Conservation (phyloP, 257 asterid genomes). For the Petunia axillaris region DNA sequence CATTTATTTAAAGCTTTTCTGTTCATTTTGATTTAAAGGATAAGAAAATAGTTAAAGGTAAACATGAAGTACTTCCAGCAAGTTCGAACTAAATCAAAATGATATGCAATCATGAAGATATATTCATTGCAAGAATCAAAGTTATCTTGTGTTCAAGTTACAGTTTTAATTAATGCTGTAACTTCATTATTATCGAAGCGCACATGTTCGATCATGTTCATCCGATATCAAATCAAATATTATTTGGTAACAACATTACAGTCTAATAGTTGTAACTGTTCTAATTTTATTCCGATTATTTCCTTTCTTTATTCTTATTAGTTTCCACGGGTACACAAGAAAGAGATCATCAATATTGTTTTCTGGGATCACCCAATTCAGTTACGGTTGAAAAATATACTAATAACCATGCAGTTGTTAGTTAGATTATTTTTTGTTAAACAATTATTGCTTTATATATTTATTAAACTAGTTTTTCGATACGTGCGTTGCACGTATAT, state of each 20-base stretch:
- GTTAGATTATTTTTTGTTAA: no score
- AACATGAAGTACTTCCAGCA: neutral
- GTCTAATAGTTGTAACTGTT: neutral
- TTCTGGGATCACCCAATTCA: neutral
- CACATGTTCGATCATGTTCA: neutral
- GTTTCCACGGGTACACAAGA: neutral
- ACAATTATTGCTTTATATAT: no score
- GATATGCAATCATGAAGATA: neutral
- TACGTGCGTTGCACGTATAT: no score
- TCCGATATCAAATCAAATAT: neutral
- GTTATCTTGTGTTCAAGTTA: neutral
- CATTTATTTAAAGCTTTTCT: neutral
- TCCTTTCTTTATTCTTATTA: neutral
- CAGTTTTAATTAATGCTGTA: neutral
- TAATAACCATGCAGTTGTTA: no score
- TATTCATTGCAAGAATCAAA: neutral
- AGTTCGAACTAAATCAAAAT: neutral
- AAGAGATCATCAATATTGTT: neutral
- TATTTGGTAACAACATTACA: no score
- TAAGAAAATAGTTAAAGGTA: neutral
- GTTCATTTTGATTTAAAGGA: neutral
- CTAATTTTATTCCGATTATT: neutral
- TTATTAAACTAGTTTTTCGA: no score
- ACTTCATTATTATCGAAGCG: neutral
- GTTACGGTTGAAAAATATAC: neutral